Base-by-base conservation (phyloP, 2,329 filamentous ascomycete species). In the Cercospora zeae-maydis region DNA sequence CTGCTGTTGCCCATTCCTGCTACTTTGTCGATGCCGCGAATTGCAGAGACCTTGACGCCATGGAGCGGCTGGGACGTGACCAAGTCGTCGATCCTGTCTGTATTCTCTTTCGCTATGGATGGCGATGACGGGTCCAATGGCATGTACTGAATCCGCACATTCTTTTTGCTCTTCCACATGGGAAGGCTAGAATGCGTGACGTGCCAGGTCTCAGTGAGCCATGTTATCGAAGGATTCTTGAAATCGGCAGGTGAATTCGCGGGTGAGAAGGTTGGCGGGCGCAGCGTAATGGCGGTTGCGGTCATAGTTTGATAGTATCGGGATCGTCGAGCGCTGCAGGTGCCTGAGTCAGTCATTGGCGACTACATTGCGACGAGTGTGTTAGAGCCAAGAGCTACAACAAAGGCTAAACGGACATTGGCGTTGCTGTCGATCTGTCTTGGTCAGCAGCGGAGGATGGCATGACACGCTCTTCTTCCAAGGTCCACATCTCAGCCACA, bases 141-240 rank as follows among this genome's bases (percentile, higher is more conserved):
- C 9, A 78, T 84, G 81, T 96, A 96, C 34, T 86, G 89, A 74
- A 96, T 93, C 71, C 84, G 83, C 13, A 96, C 90, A 77, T 95
- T 95, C 74, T 87, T 88, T 58, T 89, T 88, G 52, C 84, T 83
- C 70, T 86, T 86, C 91, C 91, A 96, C 89, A 95, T 92, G 66
- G 84, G 79, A 10, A 92, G 84, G 4, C 88, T 91, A 4, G 87
- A 90, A 78, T 92, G 88, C 10, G 88, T 90, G 61, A 92, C 88
- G 69, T 84, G 79, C 89, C 89, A 92, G 63, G 85, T 89, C 64
- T 87, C 81, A 58, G 81, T 77, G 51, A 92, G 83, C 82, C 84
- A 90, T 62, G 82, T 76, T 27, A 86, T 75, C 2, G 83, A 73
- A 4, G 87, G 86, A 1, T 79, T 67, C 13, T 75, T 64, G 73